These are phyloP conservation scores for Saccharomycopsis crataegensis DNA, from an alignment of 1,139 yeast species.

Conservation along the genomic window DNA sequence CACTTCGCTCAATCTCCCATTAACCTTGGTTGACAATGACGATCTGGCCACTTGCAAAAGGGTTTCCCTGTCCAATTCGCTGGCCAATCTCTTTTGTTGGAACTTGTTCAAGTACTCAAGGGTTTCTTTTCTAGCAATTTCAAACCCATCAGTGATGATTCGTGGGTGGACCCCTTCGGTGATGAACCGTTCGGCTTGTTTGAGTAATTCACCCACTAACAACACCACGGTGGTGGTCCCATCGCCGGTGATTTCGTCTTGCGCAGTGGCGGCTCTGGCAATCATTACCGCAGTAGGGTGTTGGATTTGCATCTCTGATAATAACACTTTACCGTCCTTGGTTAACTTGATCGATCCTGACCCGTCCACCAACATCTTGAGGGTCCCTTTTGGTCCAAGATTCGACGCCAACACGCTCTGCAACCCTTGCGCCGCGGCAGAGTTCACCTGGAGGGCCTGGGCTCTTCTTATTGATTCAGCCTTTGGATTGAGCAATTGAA, in stretches of 20 bases:
- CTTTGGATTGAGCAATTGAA: conserved; percentile 90
- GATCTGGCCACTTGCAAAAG: conserved; percentile 87
- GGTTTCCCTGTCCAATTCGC: conserved; percentile 69
- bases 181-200: conserved; percentile 89
- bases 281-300: conserved; percentile 99
- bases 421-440: conserved; percentile 93
- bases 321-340: conserved; percentile 91
- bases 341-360: conserved; percentile 93
- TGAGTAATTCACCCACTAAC: conserved; percentile 87
- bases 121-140: conserved; percentile 72
- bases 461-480: conserved; percentile 93
- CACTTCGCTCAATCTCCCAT: conserved; percentile 64
- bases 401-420: conserved; percentile 89
- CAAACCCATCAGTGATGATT: conserved; percentile 92
- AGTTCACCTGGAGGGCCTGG: conserved; percentile 93
- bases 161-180: conserved; percentile 96
- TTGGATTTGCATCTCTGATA: conserved; percentile 97
- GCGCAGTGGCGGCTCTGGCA: conserved; percentile 97
- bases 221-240: conserved; percentile 98
- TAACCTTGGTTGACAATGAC: conserved; percentile 81
- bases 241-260: conserved; percentile 97
- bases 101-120: conserved; percentile 52
- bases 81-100: conserved; percentile 36
- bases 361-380: conserved; percentile 95
- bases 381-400: conserved; percentile 94